Percentiles rank a stretch among this genome's conserved stretches.
phyloP scores from a whole-genome alignment of 352 stramenopile genomes.

The Pelagophyceae sp. region DNA sequence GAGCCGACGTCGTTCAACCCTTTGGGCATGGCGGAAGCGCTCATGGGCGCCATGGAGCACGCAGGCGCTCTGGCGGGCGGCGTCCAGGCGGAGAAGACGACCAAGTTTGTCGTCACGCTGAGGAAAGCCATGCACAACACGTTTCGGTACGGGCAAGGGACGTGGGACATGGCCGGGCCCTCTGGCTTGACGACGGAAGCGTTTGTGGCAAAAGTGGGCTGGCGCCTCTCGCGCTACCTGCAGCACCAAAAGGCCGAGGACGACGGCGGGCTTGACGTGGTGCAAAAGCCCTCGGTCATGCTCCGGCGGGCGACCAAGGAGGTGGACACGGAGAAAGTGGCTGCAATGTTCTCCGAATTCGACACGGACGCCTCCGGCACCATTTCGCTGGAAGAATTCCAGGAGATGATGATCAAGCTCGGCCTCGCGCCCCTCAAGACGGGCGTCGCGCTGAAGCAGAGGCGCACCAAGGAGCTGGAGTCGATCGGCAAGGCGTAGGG shows the following conservation, averaged over 20 bases:
- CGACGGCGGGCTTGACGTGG: conserved; percentile 40
- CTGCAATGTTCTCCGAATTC: conserved; percentile 59
- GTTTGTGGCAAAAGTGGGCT: conserved; percentile 64
- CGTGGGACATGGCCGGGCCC: conserved; percentile 64
- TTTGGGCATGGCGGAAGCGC: conserved; percentile 64
- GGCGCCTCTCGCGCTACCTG: conserved; percentile 56
- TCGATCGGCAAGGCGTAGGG: background rate
- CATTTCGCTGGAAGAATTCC: conserved; percentile 66
- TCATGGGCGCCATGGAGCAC: conserved; percentile 65
- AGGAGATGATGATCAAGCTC: conserved; percentile 61
- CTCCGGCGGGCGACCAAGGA: conserved; percentile 43
- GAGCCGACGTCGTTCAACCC: conserved; percentile 72
- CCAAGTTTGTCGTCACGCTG: conserved; percentile 52
- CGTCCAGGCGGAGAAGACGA: conserved; percentile 34
- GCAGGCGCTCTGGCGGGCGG: conserved; percentile 48
- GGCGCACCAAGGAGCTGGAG: background rate
- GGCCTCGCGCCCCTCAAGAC: conserved; percentile 54
- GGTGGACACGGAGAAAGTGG: conserved; percentile 54
- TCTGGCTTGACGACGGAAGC: conserved; percentile 64
- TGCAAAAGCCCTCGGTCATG: conserved; percentile 22
- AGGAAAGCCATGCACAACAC: conserved; percentile 62
- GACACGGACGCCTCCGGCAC: conserved; percentile 59
- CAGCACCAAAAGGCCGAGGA: conserved; percentile 43
- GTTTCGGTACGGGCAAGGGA: conserved; percentile 69
- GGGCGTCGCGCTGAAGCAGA: conserved; percentile 15